A percentile compares a stretch with the other conserved stretches of the same genome.
Evolutionary conservation across 768 basidiomycete species (phyloP).

Genomic region (Russula vinacea): DNA sequence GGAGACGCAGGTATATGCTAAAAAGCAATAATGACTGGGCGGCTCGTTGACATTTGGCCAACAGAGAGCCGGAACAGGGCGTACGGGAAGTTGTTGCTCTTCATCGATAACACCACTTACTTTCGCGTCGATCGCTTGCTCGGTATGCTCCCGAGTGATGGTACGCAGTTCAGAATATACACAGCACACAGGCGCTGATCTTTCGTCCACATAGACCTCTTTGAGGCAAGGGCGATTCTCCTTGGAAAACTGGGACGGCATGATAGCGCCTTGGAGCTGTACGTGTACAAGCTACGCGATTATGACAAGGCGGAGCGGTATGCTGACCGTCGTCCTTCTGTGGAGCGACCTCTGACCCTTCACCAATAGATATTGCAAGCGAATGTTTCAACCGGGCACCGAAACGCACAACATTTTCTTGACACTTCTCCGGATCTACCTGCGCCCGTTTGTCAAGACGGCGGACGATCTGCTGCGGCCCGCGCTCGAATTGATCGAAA

Average conservation of each 20-base stretch:
- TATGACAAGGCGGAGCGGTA: constrained; percentile 88
- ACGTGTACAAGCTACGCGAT: constrained; percentile 83
- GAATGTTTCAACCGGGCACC: constrained; percentile 59
- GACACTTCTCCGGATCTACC: constrained; percentile 81
- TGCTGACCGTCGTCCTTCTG: constrained; percentile 31
- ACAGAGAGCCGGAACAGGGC: constrained; percentile 49
- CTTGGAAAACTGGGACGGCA: constrained; percentile 87
- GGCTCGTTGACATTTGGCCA: constrained; percentile 16
- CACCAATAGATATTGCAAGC: constrained; percentile 77
- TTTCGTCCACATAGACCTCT: constrained; percentile 56
- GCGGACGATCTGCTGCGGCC: constrained; percentile 64
- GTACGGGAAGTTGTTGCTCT: constrained; percentile 71
- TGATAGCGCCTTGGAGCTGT: constrained; percentile 91
- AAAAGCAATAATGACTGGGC: background rate
- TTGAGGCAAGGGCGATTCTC: constrained; percentile 88
- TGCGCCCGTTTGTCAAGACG: constrained; percentile 60
- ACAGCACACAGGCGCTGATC: constrained; percentile 2
- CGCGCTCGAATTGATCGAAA: constrained; percentile 83
- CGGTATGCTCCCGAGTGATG: constrained; percentile 74
- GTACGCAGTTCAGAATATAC: constrained; percentile 40
- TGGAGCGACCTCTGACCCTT: background rate
- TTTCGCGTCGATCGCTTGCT: constrained; percentile 81
- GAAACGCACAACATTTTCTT: constrained; percentile 70
- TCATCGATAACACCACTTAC: constrained; percentile 65
- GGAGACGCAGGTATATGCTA: constrained; percentile 52